Base-by-base conservation (phyloP, 176 grass and related monocot species). In the Aegilops longissima region DNA sequence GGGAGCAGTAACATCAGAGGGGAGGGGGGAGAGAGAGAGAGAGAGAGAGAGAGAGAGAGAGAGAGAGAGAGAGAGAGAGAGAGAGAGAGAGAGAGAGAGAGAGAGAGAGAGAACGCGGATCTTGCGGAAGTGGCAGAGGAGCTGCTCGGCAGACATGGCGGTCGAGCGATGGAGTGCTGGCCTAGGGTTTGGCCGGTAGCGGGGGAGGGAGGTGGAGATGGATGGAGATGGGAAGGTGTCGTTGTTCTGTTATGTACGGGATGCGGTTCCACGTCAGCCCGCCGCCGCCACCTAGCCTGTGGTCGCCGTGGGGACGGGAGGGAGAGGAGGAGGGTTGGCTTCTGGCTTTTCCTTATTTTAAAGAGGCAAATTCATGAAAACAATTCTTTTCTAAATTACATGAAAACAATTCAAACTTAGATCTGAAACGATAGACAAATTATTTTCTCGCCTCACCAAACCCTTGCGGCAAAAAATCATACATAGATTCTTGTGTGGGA, bases 61-160 rank as follows among this genome's bases (percentile, higher is more conserved):
- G 25, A 25, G 25, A 25, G 25, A 1, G 25, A 25, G 25, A 25
- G 25, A 25, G 25, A 25, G 25, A 25, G 25, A 25, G 25, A 25
- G 25, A 25, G 25, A 25, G 25, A 25, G 25, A 25, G 25, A 25
- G 25, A 25, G 25, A 25, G 25, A 25, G 25, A 25, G 25, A 25
- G 25, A 25, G 25, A 25, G 25, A 25, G 25, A 25, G 25, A 25
- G 25, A 25, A 25, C 1, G 25, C 30, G 6, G 54, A 97, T 92
- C 94, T 97, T 94, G 94, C 94, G 90, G 38, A 90, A 97, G 82
- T 88, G 94, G 52, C 92, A 92, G 36, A 97, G 92, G 45, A 97
- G 84, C 31, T 92, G 80, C 33, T 82, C 82, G 54, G 94, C 82
- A 52, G 89, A 87, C 89, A 90, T 90, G 25, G 25, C 25, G 25